phyloP scores from a whole-genome alignment of 2,329 filamentous ascomycete species.

The Niveomyces coronatus region DNA sequence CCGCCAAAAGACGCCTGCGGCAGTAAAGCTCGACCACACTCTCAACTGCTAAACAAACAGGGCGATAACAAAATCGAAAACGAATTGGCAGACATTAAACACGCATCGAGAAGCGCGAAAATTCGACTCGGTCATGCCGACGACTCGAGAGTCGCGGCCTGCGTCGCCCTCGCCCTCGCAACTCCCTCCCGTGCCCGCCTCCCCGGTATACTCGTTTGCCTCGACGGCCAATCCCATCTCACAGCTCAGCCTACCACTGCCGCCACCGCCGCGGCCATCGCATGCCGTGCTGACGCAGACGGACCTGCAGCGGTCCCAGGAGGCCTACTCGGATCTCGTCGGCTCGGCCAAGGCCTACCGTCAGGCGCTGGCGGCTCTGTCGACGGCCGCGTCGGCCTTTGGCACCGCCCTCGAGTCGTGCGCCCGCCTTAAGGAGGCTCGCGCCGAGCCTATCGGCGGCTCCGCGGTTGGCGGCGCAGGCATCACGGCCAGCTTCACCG shows the following conservation, averaged over 20 bases:
- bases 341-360: constrained; percentile 54
- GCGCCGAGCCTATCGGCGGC: constrained; percentile 45
- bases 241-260: constrained; percentile 47
- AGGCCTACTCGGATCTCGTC: constrained; percentile 52
- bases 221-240: constrained; percentile 52
- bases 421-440: constrained; percentile 57
- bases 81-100: no score
- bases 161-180: constrained; percentile 44
- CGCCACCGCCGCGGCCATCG: constrained; percentile 47
- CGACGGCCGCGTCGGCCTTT: constrained; percentile 51
- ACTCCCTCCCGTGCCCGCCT: constrained; percentile 50
- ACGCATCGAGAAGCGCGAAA: background rate
- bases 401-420: constrained; percentile 56
- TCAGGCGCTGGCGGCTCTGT: constrained; percentile 49
- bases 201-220: constrained; percentile 52
- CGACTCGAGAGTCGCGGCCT: constrained; percentile 23
- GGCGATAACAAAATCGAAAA: no score
- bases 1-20: no score
- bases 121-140: constrained; percentile 20
- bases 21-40: no score
- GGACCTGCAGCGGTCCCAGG: constrained; percentile 53
- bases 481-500: constrained; percentile 38
- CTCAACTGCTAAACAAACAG: no score
- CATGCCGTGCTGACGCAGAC: constrained; percentile 51
- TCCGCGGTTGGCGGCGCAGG: constrained; percentile 23